Evolutionary conservation across 2,329 filamentous ascomycete species (phyloP), one percentile per base, ranked within the genome.

Genomic region (Dactylellina parvicollis): DNA sequence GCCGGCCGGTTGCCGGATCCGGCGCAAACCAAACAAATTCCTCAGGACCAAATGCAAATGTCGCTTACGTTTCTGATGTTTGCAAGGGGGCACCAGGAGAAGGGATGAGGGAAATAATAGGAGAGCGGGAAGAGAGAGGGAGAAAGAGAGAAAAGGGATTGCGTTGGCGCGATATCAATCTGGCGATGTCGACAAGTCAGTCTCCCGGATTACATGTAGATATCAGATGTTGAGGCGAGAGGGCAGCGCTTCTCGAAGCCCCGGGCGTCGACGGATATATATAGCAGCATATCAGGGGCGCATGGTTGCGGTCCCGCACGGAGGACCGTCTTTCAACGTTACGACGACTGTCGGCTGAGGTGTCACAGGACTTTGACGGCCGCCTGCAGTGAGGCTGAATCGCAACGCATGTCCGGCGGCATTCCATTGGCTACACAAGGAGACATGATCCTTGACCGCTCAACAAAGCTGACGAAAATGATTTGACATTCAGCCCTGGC

Each of bases 361-460:
- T 72, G 47, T 64, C 67, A 72, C 67, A 72, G 44, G 59, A 59
- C 59, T 57, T 22, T 10, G 47, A 52, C 57, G 44, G 24, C 54
- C 67, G 28, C 56, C 67, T 72, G 67, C 67, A 72, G 52, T 65
- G 67, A 72, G 67, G 67, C 67, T 72, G 67, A 72, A 60, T 16
- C 40, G 24, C 34, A 42, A 52, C 55, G 56, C 65, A 56, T 24
- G 55, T 56, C 59, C 24, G 52, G 30, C 24, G 20, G 42, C 10
- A 28, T 54, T 26, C 57, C 12, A 57, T 49, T 56, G 56, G 56
- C 38, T 54, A 57, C 59, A 24, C 22, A 50, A 24, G 14, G 14
- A 14, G 2, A 44, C 14, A 9, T 28, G 56, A 34, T 61, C 47
- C 62, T 50, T 67, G 62, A 18, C 49, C 2, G 26, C 49, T 14